Base-by-base conservation (phyloP, 345 rosid species). In the Geranium rotundifolium region DNA sequence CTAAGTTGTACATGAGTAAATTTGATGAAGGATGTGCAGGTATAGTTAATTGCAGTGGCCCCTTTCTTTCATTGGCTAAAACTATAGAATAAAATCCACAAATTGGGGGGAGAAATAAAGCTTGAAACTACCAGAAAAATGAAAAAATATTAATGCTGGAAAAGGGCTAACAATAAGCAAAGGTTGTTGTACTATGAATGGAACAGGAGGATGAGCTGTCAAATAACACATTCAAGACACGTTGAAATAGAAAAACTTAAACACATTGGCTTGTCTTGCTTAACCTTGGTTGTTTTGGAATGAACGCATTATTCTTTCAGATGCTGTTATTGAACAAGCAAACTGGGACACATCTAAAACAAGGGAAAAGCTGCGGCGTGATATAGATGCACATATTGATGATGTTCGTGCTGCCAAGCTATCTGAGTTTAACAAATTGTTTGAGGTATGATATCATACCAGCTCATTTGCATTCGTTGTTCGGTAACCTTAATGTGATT, bases 311-410 rank as follows among this genome's bases (percentile, higher is more conserved):
- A 29, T 59, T 15, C 41, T 76, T 71, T 73, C 81, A 87, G 98
- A 83, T 82, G 86, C 83, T 62, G 67, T 68, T 52, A 71, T 92
- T 78, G 82, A 82, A 75, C 85, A 77, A 83, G 93, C 97, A 72
- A 77, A 83, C 6, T 92, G 97, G 98, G 96, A 87, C 78, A 69
- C 86, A 23, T 76, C 87, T 63, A 87, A 86, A 84, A 75, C 30
- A 29, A 77, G 78, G 68, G 97, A 85, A 63, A 78, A 87, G 72
- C 86, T 92, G 73, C 75, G 62, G 58, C 95, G 82, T 62, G 97
- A 80, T 67, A 75, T 92, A 57, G 96, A 92, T 74, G 86, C 82
- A 2, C 91, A 85, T 74, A 72, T 85, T 72, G 82, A 80, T 59
- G 77, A 85, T 57, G 89, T 89, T 62, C 87, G 82, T 56, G 76